phyloP scores from a whole-genome alignment of 2,329 filamentous ascomycete species.

The Chaetomiaceae sp. region DNA sequence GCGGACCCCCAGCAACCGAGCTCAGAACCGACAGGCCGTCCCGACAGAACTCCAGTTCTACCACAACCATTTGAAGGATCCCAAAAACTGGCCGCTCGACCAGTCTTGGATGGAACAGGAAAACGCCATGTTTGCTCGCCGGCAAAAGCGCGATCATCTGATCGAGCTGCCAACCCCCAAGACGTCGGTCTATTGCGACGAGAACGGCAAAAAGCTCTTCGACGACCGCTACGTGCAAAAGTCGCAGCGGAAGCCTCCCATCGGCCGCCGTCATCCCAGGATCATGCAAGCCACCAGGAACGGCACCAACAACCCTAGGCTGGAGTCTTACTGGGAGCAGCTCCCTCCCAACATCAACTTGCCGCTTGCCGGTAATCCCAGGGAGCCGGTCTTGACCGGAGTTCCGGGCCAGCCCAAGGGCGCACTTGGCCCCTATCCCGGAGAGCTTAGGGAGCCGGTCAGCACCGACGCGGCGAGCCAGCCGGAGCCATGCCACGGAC shows the following conservation, averaged over 20 bases:
- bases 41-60: too few species aligned
- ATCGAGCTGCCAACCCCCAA: not conserved
- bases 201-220: not conserved
- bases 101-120: not conserved
- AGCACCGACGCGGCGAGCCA: too few species aligned
- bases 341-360: constrained; percentile 17
- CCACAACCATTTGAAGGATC: too few species aligned
- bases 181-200: not conserved
- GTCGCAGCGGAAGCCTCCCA: not conserved
- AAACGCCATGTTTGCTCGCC: not conserved
- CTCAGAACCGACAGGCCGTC: too few species aligned
- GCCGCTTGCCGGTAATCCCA: constrained; percentile 20
- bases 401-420: not conserved
- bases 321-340: constrained; percentile 9
- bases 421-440: too few species aligned
- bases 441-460: too few species aligned
- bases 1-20: too few species aligned
- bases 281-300: constrained; percentile 5
- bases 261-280: constrained; percentile 17
- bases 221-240: constrained; percentile 9
- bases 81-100: too few species aligned
- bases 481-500: too few species aligned
- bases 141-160: not conserved
- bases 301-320: not conserved
- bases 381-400: not conserved